Evolutionary conservation across 2,329 filamentous ascomycete species (phyloP), one percentile per base, ranked within the genome.

Genomic region (Cercospora sesami): DNA sequence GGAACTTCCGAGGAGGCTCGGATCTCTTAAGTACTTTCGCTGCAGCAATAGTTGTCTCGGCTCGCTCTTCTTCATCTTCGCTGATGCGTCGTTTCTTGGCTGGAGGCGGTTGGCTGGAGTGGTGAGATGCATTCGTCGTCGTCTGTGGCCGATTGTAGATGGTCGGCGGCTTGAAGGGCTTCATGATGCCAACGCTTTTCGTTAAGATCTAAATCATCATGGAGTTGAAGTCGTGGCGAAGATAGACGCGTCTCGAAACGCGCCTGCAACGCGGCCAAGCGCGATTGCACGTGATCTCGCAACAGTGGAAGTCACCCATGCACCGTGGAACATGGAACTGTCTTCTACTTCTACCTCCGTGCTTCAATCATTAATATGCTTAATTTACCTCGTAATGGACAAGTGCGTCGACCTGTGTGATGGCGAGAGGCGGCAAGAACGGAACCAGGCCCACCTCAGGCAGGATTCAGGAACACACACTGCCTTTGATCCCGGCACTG

Each of bases 81-180:
- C 78, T 80, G 36, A 80, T 77, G 59, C 81, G 78, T 55, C 80
- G 78, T 71, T 79, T 82, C 74, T 83, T 83, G 12, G 73, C 68
- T n/a, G 80, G 79, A 59, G 80, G 81, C 14, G 26, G 79, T 64
- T 73, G 69, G 21, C 62, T 63, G 53, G 16, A 55, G n/a, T 64
- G 51, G 5, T 28, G 31, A 21, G 69, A 60, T n/a, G 59, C 28
- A 39, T 39, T 61, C 23, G 21, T 28, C 28, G 8, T 58, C 14
- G 57, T 66, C 14, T 69, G 57, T 28, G 72, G 69, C 48, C 66
- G 64, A 33, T 65, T 64, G 58, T 72, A 67, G 26, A 76, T 39
- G 14, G 72, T 69, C 36, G 74, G 75, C 39, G 72, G 69, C 60
- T 73, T 76, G 71, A 78, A 78, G 5, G 76, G 75, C 65, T 74